Conservation (phyloP, 2,329 filamentous ascomycete species). For the Penicillium hesseltinei region DNA sequence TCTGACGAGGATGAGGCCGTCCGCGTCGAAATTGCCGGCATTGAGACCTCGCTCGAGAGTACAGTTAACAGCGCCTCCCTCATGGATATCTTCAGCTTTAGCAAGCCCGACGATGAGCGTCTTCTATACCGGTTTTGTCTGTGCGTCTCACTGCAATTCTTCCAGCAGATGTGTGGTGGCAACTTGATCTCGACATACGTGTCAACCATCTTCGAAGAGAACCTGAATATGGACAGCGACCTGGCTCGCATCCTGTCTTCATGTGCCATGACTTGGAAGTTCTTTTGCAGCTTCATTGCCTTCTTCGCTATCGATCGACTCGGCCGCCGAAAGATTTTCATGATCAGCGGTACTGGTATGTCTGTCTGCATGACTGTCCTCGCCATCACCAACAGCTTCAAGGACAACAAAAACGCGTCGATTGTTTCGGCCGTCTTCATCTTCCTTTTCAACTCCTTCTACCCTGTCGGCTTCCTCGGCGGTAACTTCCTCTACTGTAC, state of each 20-base stretch:
- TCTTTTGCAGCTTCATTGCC: slow-evolving; percentile 52
- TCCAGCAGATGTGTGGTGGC: slow-evolving; percentile 26
- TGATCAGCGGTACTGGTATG: slow-evolving; percentile 55
- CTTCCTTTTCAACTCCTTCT: slow-evolving; percentile 26
- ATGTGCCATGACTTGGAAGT: slow-evolving; percentile 58
- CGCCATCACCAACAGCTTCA: slow-evolving; percentile 38
- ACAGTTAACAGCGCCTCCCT: slow-evolving; percentile 46
- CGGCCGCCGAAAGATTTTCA: slow-evolving; percentile 54
- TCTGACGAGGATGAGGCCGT: slow-evolving; percentile 45
- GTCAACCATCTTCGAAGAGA: slow-evolving; percentile 24
- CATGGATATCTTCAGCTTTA: slow-evolving; percentile 53
- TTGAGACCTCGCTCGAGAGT: slow-evolving; percentile 51
- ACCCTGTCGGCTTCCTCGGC: slow-evolving; percentile 23
- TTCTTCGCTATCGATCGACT: slow-evolving; percentile 54
- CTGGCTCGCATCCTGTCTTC: slow-evolving; percentile 42
- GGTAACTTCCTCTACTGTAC: slow-evolving; percentile 28
- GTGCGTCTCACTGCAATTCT: slow-evolving; percentile 21
- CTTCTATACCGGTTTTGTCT: slow-evolving; percentile 23
- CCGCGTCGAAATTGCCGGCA: slow-evolving; percentile 45
- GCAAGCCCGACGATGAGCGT: slow-evolving; percentile 45
- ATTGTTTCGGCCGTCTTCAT: slow-evolving; percentile 22
- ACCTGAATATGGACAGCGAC: slow-evolving; percentile 22
- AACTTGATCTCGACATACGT: slow-evolving; percentile 24
- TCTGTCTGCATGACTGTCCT: slow-evolving; percentile 56
- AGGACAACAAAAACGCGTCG: slow-evolving; percentile 18